Conservation (phyloP, 2,329 filamentous ascomycete genomes). For the Diaporthe longicolla region DNA sequence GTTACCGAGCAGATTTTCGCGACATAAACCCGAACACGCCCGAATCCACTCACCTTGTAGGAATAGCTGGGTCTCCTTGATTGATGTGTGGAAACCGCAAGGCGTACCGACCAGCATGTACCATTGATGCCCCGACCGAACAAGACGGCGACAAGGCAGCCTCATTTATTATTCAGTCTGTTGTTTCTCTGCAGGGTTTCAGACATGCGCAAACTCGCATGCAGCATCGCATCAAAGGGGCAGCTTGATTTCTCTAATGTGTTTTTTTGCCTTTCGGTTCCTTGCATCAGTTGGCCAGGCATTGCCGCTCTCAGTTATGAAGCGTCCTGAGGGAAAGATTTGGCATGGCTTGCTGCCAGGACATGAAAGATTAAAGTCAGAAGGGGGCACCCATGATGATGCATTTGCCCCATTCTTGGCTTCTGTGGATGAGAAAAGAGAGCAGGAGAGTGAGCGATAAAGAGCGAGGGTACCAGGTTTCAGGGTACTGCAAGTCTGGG, state of each 20-base stretch:
- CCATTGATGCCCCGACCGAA: background rate
- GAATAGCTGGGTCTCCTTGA: constrained; percentile 16
- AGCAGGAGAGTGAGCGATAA: background rate
- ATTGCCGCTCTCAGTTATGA: background rate
- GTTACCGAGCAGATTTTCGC: background rate
- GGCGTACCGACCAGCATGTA: constrained; percentile 27
- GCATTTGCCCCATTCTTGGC: background rate
- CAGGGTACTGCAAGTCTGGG: background rate
- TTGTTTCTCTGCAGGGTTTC: constrained; percentile 22
- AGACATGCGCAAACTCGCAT: background rate
- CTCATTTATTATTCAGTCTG: background rate
- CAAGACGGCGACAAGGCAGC: background rate
- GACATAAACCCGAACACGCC: background rate
- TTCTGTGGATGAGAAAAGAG: background rate
- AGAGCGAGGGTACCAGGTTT: background rate
- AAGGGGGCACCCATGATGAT: background rate
- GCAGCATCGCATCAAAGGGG: constrained; percentile 24
- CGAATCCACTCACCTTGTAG: constrained; percentile 1
- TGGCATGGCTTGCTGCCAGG: background rate
- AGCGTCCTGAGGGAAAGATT: background rate
- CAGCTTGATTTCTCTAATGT: constrained; percentile 10
- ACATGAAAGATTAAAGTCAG: background rate
- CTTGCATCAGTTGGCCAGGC: constrained; percentile 7
- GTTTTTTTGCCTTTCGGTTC: background rate
- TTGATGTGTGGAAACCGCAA: background rate